Evolutionary conservation across 2,329 filamentous ascomycete genomes (phyloP).

Genomic region (Fusarium sp.): DNA sequence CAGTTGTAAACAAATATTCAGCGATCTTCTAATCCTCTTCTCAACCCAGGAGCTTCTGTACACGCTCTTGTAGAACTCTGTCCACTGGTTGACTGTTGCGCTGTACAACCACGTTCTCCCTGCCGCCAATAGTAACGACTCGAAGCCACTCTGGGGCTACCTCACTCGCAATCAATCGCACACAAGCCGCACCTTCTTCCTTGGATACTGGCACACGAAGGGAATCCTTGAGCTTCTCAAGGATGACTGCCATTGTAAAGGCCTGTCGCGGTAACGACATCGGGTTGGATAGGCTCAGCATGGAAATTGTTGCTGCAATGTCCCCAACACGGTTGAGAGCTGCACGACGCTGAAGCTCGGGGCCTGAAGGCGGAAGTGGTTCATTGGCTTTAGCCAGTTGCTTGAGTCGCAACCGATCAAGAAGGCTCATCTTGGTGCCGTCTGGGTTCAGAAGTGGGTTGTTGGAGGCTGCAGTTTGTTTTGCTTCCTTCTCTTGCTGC

Average conservation of each 20-base stretch:
- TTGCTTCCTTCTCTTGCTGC: conserved; percentile 63
- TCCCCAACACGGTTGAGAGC: conserved; percentile 79
- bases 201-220: conserved; percentile 68
- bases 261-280: conserved; percentile 69
- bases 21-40: background rate
- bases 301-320: conserved; percentile 76
- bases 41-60: conserved; percentile 54
- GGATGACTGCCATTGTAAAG: conserved; percentile 74
- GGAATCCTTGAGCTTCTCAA: conserved; percentile 78
- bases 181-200: conserved; percentile 66
- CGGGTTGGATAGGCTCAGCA: conserved; percentile 71
- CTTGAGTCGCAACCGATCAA: conserved; percentile 83
- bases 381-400: conserved; percentile 72
- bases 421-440: conserved; percentile 73
- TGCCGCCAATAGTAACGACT: conserved; percentile 65
- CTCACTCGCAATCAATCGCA: conserved; percentile 67
- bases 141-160: conserved; percentile 71
- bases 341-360: conserved; percentile 72
- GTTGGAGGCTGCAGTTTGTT: conserved; percentile 52
- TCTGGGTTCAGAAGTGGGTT: conserved; percentile 58
- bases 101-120: conserved; percentile 72
- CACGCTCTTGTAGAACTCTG: conserved; percentile 56
- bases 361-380: conserved; percentile 68
- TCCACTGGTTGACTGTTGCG: conserved; percentile 59
- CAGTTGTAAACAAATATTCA: conserved; percentile 21